Evolutionary conservation across 2,329 filamentous ascomycete genomes (phyloP).

Genomic region (Diaporthe amygdali): DNA sequence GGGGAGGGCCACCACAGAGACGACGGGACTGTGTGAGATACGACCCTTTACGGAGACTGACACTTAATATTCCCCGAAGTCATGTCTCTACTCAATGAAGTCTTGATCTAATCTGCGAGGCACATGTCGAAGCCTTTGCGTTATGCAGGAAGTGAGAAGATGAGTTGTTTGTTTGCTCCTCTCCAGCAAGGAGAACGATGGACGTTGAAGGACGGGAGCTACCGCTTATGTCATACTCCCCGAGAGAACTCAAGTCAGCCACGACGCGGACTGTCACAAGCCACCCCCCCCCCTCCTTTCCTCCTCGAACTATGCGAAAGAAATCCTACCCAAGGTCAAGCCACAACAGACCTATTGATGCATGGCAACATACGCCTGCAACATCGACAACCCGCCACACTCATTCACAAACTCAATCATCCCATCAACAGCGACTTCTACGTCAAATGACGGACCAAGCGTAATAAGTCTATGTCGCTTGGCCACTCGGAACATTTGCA

Average conservation of each 20-base stretch:
- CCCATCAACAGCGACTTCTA: background rate
- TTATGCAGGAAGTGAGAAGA: no score
- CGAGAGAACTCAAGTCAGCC: background rate
- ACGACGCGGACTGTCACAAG: background rate
- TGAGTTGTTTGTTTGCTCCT: no score
- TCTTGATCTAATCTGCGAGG: no score
- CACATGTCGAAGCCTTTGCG: no score
- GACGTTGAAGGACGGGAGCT: no score
- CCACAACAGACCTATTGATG: background rate
- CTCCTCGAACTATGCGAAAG: background rate
- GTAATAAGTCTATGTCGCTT: background rate
- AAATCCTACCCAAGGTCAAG: background rate
- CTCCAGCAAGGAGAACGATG: no score
- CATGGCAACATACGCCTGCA: background rate
- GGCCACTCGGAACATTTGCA: slow-evolving; percentile 17
- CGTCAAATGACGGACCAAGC: background rate
- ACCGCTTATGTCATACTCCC: no score
- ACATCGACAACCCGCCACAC: background rate
- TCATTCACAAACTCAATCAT: background rate
- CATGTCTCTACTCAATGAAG: no score
- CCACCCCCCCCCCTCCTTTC: background rate
- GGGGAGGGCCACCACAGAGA: no score
- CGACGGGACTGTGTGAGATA: no score
- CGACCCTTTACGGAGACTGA: no score
- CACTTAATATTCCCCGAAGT: no score